Base-by-base conservation (phyloP, 108 stramenopile species). In the Bacterosira constricta region DNA sequence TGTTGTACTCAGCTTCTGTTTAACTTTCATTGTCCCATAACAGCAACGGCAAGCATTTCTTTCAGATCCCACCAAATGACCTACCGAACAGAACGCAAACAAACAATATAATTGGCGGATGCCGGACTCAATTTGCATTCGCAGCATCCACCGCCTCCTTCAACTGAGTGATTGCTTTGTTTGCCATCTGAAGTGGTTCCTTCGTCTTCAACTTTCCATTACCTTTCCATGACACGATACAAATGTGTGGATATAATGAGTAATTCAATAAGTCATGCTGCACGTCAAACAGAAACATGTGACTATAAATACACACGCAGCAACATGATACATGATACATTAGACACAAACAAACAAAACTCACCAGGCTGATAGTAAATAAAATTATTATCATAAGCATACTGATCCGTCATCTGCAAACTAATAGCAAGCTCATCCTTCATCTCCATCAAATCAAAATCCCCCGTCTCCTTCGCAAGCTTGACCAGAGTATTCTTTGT, bases 331-430 rank as follows among this genome's bases (percentile, higher is more conserved):
- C 38, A 63, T 47, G 4, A 50, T 45, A 20, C 18, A 20, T 30
- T 30, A 47, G 39, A 29, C 21, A 63, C 23, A 63, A 53, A 13
- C 29, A 12, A 32, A 56, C 17, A 27, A 17, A n/a, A 68, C 67
- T 70, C 63, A 69, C 84, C 89, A 10, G 89, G 89, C 66, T 90
- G 89, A 57, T 73, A 86, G 67, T 90, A 90, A 49, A 87, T 83
- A 63, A 90, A 90, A 15, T 78, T 83, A 63, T 87, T 87, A 71
- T 87, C 86, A 69, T 92, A 92, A 20, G 86, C 77, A 21, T 85
- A 63, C 68, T 92, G 88, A 71, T 92, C 91, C 53, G 77, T 78
- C 91, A 92, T 88, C 47, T 92, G 91, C 10, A 92, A 44, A 41
- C 71, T 79, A 46, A 80, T 75, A 17, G 78, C 75, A 11, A 92